phyloP scores from a whole-genome alignment of 176 grass and related monocot genomes.

The Neostapfia colusana region DNA sequence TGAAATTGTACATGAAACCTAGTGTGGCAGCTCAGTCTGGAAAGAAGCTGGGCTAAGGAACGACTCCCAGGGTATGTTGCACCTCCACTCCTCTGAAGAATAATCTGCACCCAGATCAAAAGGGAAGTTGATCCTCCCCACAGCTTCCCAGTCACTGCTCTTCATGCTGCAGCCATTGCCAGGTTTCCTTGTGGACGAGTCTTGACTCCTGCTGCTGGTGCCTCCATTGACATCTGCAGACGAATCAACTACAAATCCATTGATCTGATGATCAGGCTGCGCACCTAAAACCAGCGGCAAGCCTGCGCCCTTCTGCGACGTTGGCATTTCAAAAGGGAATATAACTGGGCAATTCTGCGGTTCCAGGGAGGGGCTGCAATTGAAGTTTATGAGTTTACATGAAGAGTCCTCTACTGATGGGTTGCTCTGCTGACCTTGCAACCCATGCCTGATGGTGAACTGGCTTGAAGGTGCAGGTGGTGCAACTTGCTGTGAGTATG shows the following conservation, averaged over 20 bases:
- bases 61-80: slow-evolving; percentile 71
- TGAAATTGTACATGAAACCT: neutral
- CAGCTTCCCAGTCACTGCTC: slow-evolving; percentile 50
- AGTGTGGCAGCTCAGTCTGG: slow-evolving; percentile 48
- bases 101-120: slow-evolving; percentile 54
- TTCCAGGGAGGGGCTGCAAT: slow-evolving; percentile 40
- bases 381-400: slow-evolving; percentile 57
- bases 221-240: slow-evolving; percentile 36
- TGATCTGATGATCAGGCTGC: slow-evolving; percentile 57
- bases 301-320: slow-evolving; percentile 34
- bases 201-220: slow-evolving; percentile 28
- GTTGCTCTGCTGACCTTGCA: slow-evolving; percentile 41
- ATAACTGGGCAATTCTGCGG: slow-evolving; percentile 38
- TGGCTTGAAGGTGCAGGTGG: slow-evolving; percentile 36
- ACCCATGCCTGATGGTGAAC: slow-evolving; percentile 41
- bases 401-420: slow-evolving; percentile 42
- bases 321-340: slow-evolving; percentile 48
- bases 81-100: slow-evolving; percentile 77
- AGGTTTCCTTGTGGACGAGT: slow-evolving; percentile 29
- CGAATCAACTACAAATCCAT: slow-evolving; percentile 48
- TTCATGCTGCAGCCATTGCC: slow-evolving; percentile 36
- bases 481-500: slow-evolving; percentile 45
- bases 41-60: slow-evolving; percentile 55
- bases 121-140: slow-evolving; percentile 47
- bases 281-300: slow-evolving; percentile 49